Percentiles rank a stretch among this genome's conserved stretches.
Evolutionary conservation across 2,329 filamentous ascomycete species (phyloP).

Genomic region (Xylaria sp.): DNA sequence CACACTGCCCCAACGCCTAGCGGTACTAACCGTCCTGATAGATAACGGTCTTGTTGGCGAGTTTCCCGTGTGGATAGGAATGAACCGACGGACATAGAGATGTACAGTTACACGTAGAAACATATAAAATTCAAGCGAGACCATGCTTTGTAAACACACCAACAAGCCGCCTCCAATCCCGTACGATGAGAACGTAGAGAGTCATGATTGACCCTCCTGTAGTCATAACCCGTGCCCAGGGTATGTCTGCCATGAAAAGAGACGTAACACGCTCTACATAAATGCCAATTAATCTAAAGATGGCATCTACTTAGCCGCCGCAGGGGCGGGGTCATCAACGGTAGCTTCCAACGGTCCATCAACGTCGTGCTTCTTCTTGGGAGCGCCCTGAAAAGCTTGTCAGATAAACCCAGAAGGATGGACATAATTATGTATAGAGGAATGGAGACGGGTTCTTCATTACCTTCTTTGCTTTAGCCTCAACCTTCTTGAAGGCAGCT

Average conservation of each 20-base stretch:
- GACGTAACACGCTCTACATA: neutral
- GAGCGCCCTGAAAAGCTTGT: slow-evolving; percentile 32
- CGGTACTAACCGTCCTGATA: slow-evolving; percentile 26
- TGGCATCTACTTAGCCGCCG: slow-evolving; percentile 38
- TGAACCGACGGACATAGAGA: neutral
- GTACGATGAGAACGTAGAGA: neutral
- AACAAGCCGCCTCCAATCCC: slow-evolving; percentile 20
- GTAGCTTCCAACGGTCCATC: too few relatives aligned
- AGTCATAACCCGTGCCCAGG: neutral
- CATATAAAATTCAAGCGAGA: slow-evolving; percentile 12
- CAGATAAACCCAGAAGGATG: slow-evolving; percentile 13
- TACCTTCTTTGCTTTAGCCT: slow-evolving; percentile 49
- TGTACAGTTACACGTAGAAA: slow-evolving; percentile 11
- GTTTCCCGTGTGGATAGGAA: slow-evolving; percentile 9
- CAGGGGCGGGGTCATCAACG: neutral
- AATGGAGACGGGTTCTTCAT: slow-evolving; percentile 6
- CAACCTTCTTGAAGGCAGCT: slow-evolving; percentile 47
- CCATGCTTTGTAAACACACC: slow-evolving; percentile 9
- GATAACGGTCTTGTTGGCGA: slow-evolving; percentile 6
- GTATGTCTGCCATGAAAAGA: neutral
- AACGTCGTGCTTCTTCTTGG: slow-evolving; percentile 43
- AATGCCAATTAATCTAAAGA: neutral
- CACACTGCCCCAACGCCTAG: slow-evolving; percentile 37
- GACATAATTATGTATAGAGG: neutral
- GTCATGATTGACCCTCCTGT: slow-evolving; percentile 12